A percentile compares a stretch with the other conserved stretches of the same genome.
Evolutionary conservation across 305 asterid species (phyloP).

Genomic region (Petunia hybrid): DNA sequence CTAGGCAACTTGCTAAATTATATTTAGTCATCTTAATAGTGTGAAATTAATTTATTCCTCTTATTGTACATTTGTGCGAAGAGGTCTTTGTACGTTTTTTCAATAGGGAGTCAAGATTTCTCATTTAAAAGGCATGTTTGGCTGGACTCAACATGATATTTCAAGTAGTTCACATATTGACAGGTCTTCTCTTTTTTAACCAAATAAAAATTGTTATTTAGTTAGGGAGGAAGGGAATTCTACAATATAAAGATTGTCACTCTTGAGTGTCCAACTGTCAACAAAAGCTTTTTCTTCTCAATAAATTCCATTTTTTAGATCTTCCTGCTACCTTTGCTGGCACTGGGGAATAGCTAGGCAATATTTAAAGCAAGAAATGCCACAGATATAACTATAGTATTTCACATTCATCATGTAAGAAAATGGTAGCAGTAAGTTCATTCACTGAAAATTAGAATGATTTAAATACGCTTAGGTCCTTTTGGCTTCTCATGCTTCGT

Average conservation of each 20-base stretch:
- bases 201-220: background rate
- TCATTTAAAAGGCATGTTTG: too few species aligned
- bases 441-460: constrained; percentile 35
- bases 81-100: too few species aligned
- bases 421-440: background rate
- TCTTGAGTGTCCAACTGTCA: background rate
- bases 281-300: background rate
- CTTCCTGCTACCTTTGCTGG: background rate
- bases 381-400: background rate
- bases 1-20: too few species aligned
- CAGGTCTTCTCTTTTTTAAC: background rate
- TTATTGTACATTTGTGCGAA: too few species aligned
- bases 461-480: background rate
- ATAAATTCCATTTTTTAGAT: background rate
- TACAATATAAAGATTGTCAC: background rate
- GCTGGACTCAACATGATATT: background rate
- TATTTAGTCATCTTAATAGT: too few species aligned
- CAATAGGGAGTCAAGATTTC: too few species aligned
- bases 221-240: background rate
- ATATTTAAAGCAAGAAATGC: background rate
- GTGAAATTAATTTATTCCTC: too few species aligned
- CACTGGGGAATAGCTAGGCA: background rate
- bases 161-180: background rate
- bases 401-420: constrained; percentile 21
- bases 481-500: constrained; percentile 19